These are phyloP conservation scores for Babesia sp. DNA, from an alignment of 169 alveolate species.

Conservation along the genomic window DNA sequence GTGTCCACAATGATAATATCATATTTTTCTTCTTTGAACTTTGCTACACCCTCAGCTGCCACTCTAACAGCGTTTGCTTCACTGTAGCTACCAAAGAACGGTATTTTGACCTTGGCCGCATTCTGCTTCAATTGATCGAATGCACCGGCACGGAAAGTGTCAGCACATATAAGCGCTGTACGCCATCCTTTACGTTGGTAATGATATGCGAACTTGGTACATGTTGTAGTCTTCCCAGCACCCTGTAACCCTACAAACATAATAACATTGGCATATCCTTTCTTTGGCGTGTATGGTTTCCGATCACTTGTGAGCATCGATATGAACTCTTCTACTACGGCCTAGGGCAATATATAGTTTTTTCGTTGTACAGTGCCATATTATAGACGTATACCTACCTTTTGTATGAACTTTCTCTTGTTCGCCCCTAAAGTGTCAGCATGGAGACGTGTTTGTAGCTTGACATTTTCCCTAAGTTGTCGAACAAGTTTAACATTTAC, in stretches of 20 bases:
- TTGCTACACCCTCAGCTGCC: conserved; percentile 97
- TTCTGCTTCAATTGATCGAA: conserved; percentile 99
- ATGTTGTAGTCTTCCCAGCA: conserved; percentile 99
- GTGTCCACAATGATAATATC: conserved; percentile 99
- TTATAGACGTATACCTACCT: conserved; percentile 18
- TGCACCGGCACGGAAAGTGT: conserved; percentile 99
- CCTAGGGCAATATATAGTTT: conserved; percentile 24
- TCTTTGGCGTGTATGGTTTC: conserved; percentile 88
- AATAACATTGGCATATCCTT: conserved; percentile 92
- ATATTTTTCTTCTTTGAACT: conserved; percentile 91
- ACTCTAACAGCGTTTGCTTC: conserved; percentile 99
- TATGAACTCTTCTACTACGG: conserved; percentile 92
- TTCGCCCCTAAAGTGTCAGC: conserved; percentile 80
- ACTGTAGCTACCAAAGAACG: conserved; percentile 97
- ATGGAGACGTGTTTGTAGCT: conserved; percentile 79
- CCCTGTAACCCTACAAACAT: conserved; percentile 99
- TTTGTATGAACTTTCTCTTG: conserved; percentile 78
- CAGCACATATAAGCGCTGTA: conserved; percentile 99
- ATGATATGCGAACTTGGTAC: conserved; percentile 97
- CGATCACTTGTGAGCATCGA: conserved; percentile 90
- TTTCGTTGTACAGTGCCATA: not conserved
- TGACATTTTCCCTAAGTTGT: conserved; percentile 86
- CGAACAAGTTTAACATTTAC: conserved; percentile 91
- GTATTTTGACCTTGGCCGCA: conserved; percentile 97
- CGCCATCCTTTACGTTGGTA: conserved; percentile 96